phyloP scores from a whole-genome alignment of 129 eudicot genomes.

The Apium graveolens region DNA sequence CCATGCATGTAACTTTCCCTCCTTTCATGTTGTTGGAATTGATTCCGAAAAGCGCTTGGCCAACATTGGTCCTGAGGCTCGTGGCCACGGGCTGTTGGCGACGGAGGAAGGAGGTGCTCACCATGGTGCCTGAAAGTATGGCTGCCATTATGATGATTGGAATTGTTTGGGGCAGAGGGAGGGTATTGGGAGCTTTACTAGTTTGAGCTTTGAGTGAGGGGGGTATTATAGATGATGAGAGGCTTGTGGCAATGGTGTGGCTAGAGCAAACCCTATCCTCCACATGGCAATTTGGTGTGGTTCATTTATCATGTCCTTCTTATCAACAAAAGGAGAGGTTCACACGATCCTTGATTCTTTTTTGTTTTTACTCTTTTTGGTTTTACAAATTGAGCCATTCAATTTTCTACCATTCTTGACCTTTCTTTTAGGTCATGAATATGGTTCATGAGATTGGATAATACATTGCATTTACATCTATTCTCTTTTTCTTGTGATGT shows the following conservation, averaged over 20 bases:
- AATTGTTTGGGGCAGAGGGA: constrained; percentile 4
- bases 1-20: constrained; percentile 18
- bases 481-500: too few relatives aligned
- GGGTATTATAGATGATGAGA: neutral
- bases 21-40: neutral
- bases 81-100: constrained; percentile 1
- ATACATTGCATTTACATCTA: neutral
- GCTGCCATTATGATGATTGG: neutral
- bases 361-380: neutral
- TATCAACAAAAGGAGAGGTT: constrained; percentile 17
- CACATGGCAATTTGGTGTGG: constrained; percentile 44
- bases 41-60: constrained; percentile 9
- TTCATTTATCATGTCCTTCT: constrained; percentile 27
- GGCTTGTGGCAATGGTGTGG: constrained; percentile 53
- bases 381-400: neutral
- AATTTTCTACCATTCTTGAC: neutral
- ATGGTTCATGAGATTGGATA: neutral
- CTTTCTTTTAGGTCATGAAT: constrained; percentile 10
- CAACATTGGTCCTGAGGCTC: neutral
- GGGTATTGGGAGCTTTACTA: neutral
- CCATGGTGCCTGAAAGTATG: constrained; percentile 6
- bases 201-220: neutral
- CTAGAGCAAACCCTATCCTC: constrained; percentile 18
- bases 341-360: neutral
- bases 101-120: constrained; percentile 13